phyloP scores from a whole-genome alignment of 345 rosid genomes.

The Citrus medica region DNA sequence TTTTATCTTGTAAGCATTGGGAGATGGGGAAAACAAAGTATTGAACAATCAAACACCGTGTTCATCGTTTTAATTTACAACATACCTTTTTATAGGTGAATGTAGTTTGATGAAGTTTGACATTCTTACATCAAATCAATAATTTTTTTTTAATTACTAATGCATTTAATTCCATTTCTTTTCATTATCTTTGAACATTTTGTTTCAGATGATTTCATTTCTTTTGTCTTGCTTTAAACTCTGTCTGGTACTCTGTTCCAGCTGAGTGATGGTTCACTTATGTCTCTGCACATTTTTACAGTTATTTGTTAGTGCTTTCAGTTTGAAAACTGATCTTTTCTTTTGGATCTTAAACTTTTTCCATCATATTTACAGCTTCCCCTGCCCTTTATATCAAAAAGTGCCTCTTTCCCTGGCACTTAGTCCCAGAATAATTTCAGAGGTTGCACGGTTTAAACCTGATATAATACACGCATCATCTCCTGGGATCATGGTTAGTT shows the following conservation, averaged over 20 bases:
- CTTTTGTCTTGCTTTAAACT: background rate
- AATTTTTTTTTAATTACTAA: background rate
- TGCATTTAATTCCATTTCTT: background rate
- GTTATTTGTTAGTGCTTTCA: background rate
- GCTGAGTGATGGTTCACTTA: background rate
- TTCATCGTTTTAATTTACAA: background rate
- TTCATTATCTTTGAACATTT: background rate
- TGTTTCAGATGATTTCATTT: background rate
- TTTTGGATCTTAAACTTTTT: constrained; percentile 12
- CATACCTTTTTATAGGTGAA: background rate
- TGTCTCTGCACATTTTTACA: background rate
- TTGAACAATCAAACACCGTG: background rate
- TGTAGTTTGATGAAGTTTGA: background rate
- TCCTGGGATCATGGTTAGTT: constrained; percentile 89
- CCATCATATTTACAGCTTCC: constrained; percentile 58
- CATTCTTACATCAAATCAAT: background rate
- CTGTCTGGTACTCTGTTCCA: background rate
- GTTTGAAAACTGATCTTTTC: background rate
- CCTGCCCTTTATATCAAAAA: constrained; percentile 90
- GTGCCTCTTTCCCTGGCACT: constrained; percentile 95
- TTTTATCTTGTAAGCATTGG: background rate
- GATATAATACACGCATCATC: constrained; percentile 99
- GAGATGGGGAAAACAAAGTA: background rate
- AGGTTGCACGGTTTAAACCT: constrained; percentile 92
- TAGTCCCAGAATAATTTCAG: constrained; percentile 96